phyloP scores from a whole-genome alignment of 306 rosid genomes.

The Prinsepia uniflora region DNA sequence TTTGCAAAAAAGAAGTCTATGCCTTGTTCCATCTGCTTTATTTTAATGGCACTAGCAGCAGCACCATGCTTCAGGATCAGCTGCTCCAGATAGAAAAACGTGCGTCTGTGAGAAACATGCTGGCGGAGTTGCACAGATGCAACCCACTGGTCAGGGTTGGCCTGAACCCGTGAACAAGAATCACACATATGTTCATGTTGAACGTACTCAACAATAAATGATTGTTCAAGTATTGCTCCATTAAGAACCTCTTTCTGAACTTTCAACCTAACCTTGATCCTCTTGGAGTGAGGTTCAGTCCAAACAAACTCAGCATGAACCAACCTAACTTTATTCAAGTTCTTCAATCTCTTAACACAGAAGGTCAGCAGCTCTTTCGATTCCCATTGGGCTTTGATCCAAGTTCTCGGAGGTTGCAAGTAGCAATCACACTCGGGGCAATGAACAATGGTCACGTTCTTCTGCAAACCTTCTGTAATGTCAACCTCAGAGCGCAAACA shows the following conservation, averaged over 20 bases:
- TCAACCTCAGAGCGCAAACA: slow-evolving; percentile 63
- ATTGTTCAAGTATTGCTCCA: slow-evolving; percentile 60
- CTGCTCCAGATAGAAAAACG: slow-evolving; percentile 63
- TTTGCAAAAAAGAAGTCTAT: slow-evolving; percentile 68
- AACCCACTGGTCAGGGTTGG: slow-evolving; percentile 71
- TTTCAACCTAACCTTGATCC: slow-evolving; percentile 51
- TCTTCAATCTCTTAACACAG: slow-evolving; percentile 57
- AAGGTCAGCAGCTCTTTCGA: slow-evolving; percentile 56
- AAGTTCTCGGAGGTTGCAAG: slow-evolving; percentile 65
- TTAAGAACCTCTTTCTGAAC: slow-evolving; percentile 64
- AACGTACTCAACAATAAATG: slow-evolving; percentile 51
- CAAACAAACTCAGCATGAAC: slow-evolving; percentile 49
- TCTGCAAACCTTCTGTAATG: slow-evolving; percentile 66
- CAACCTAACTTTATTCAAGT: slow-evolving; percentile 44
- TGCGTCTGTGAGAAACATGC: slow-evolving; percentile 54
- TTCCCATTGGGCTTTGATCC: slow-evolving; percentile 57
- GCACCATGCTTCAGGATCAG: slow-evolving; percentile 61
- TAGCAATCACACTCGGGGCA: slow-evolving; percentile 58
- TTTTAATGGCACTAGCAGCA: slow-evolving; percentile 53
- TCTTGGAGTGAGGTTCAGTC: slow-evolving; percentile 65
- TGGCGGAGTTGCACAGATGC: slow-evolving; percentile 70
- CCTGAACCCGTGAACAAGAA: slow-evolving; percentile 52
- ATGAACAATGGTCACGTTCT: slow-evolving; percentile 40
- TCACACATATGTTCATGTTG: slow-evolving; percentile 61
- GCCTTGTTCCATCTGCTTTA: slow-evolving; percentile 61